These are phyloP conservation scores for Pedinophyceae sp. DNA, from an alignment of 139 green algal genomes.

Conservation along the genomic window DNA sequence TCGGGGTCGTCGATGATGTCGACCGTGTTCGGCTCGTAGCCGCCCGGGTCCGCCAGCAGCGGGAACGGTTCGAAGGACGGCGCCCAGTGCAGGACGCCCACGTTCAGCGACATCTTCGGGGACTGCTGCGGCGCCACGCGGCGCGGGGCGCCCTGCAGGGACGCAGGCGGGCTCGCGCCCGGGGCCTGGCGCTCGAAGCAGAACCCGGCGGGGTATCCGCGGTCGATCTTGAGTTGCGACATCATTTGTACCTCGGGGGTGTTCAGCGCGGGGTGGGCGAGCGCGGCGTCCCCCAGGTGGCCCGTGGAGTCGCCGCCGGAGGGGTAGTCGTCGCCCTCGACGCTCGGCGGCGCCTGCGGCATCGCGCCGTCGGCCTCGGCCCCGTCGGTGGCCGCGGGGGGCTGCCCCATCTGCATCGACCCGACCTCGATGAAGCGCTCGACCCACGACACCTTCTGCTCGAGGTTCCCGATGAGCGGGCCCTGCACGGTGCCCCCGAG, in stretches of 20 bases:
- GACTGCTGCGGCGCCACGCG: constrained; percentile 2
- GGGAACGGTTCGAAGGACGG: constrained; percentile 74
- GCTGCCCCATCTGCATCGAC: too few species aligned
- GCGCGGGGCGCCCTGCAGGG: too few species aligned
- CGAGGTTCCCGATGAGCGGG: constrained; percentile 48
- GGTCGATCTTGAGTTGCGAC: too few species aligned
- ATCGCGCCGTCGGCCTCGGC: constrained; percentile 17
- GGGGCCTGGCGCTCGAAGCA: too few species aligned
- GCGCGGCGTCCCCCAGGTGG: too few species aligned
- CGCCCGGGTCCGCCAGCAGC: constrained; percentile 48
- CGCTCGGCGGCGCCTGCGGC: neutral
- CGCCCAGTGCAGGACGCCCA: constrained; percentile 89
- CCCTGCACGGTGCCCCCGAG: constrained; percentile 52
- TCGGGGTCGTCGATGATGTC: constrained; percentile 57
- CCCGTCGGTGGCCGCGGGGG: constrained; percentile 13
- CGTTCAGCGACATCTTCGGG: constrained; percentile 43
- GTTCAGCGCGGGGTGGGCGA: too few species aligned
- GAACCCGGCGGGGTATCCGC: too few species aligned
- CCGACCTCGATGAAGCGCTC: constrained; percentile 73
- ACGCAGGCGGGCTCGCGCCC: too few species aligned
- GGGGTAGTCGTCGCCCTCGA: too few species aligned
- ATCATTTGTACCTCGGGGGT: too few species aligned
- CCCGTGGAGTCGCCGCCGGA: too few species aligned
- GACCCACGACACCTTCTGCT: constrained; percentile 71
- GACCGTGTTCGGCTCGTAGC: constrained; percentile 81